Conservation (phyloP, 1,284 basidiomycete species). For the Pseudozyma sp. region DNA sequence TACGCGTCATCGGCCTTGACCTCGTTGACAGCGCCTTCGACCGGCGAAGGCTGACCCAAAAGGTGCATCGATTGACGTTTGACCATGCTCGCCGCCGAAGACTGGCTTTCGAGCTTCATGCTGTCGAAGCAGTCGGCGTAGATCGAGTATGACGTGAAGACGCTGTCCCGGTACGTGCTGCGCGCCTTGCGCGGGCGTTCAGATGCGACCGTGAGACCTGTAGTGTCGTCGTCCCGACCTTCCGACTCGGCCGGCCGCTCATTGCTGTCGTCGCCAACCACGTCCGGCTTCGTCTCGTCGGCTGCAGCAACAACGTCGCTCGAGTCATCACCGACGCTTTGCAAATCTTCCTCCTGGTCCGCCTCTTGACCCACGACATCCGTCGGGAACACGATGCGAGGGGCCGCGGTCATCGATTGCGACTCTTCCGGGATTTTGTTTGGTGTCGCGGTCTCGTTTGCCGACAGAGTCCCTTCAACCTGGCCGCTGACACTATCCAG, state of each 20-base stretch:
- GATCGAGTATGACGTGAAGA: constrained; percentile 54
- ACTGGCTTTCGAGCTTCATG: constrained; percentile 49
- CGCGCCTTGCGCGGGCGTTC: constrained; percentile 27
- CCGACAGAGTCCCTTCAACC: background rate
- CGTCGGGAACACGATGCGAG: constrained; percentile 33
- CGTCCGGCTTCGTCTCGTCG: constrained; percentile 1
- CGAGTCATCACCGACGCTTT: constrained; percentile 21
- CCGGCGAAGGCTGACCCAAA: constrained; percentile 7
- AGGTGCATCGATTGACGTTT: constrained; percentile 43
- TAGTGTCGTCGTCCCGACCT: background rate
- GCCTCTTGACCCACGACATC: constrained; percentile 18
- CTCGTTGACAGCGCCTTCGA: background rate
- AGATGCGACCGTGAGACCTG: constrained; percentile 6
- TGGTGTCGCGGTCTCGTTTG: background rate
- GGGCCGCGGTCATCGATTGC: constrained; percentile 4
- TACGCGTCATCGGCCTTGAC: constrained; percentile 5
- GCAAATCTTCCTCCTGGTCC: constrained; percentile 6
- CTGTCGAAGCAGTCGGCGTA: constrained; percentile 53
- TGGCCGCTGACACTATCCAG: background rate
- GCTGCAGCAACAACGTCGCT: constrained; percentile 8
- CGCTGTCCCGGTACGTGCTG: constrained; percentile 47
- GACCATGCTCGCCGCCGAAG: constrained; percentile 48
- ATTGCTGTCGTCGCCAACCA: background rate
- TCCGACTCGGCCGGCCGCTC: background rate
- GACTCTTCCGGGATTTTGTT: constrained; percentile 6